Conservation (phyloP, 495 filamentous ascomycete species). For the Aspergillus nidulans region DNA sequence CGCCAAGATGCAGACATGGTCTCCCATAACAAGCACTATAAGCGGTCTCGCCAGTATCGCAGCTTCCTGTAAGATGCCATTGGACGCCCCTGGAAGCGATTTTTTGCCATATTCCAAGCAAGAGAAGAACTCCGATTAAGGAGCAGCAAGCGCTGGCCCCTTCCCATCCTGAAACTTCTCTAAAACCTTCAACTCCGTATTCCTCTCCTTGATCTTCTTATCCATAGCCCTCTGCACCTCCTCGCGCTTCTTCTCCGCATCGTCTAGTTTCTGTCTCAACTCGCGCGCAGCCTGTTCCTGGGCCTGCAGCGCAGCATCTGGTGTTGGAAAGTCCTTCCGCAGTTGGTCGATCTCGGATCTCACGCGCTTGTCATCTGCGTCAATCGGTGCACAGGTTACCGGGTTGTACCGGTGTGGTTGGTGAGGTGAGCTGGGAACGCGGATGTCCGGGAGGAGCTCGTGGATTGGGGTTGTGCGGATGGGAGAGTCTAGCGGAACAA, state of each 20-base stretch:
- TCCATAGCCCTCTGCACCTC: conserved; percentile 41
- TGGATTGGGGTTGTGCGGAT: conserved; percentile 41
- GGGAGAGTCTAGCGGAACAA: conserved; percentile 32
- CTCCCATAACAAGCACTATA: too few relatives aligned
- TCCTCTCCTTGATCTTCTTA: conserved; percentile 43
- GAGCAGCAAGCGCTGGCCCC: conserved; percentile 27
- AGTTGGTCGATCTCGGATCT: conserved; percentile 33
- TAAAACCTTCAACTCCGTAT: conserved; percentile 43
- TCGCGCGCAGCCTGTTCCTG: conserved; percentile 39
- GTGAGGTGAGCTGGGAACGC: conserved; percentile 31
- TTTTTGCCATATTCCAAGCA: not conserved
- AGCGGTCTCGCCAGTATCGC: too few relatives aligned
- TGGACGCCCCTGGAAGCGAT: too few relatives aligned
- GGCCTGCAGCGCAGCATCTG: conserved; percentile 35
- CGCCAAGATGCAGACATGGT: too few relatives aligned
- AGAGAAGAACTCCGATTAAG: conserved; percentile 12
- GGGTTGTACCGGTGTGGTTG: conserved; percentile 37
- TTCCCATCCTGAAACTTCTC: conserved; percentile 44
- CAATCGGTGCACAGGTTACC: conserved; percentile 35
- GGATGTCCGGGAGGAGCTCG: conserved; percentile 35
- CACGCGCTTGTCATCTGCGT: conserved; percentile 27
- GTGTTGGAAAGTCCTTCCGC: conserved; percentile 34
- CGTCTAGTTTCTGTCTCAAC: conserved; percentile 36
- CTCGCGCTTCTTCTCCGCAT: conserved; percentile 36
- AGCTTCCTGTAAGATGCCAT: too few relatives aligned